phyloP scores from a whole-genome alignment of 352 stramenopile species.

The Phytophthora vignae region DNA sequence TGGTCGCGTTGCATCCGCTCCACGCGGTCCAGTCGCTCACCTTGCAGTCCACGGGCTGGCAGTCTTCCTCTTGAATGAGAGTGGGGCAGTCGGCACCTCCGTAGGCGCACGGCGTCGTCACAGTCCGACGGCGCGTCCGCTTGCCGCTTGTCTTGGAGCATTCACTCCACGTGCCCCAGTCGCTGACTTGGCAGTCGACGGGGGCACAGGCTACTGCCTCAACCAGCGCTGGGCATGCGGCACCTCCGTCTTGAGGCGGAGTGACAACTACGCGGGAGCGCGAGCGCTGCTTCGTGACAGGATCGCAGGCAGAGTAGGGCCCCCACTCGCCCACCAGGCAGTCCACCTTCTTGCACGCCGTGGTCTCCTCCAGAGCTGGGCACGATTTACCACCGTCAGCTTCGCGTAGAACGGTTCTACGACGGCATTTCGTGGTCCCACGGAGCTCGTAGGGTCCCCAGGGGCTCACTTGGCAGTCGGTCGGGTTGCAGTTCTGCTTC shows the following conservation, averaged over 20 bases:
- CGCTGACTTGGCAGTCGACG: conserved; percentile 54
- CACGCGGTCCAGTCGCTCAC: conserved; percentile 53
- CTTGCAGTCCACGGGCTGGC: conserved; percentile 55
- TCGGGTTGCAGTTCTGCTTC: conserved; percentile 70
- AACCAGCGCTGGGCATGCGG: conserved; percentile 44
- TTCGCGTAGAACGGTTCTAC: conserved; percentile 41
- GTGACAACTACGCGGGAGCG: conserved; percentile 55
- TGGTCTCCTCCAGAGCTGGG: conserved; percentile 50
- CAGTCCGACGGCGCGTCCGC: conserved; percentile 46
- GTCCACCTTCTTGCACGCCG: conserved; percentile 39
- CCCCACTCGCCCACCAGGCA: conserved; percentile 61
- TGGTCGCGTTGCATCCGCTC: conserved; percentile 45
- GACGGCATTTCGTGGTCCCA: conserved; percentile 54
- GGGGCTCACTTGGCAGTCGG: conserved; percentile 61
- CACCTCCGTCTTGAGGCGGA: conserved; percentile 55
- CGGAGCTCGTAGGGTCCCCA: conserved; percentile 57
- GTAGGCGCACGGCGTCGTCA: conserved; percentile 39
- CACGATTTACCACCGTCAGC: conserved; percentile 55
- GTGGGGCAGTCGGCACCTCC: conserved; percentile 49
- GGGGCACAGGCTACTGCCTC: conserved; percentile 48
- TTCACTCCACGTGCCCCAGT: conserved; percentile 57
- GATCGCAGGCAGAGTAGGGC: conserved; percentile 49
- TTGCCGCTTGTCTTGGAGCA: conserved; percentile 50
- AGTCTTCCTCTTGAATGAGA: conserved; percentile 45
- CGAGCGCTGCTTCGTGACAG: conserved; percentile 44